Conservation (phyloP, 306 rosid species). For the Psophocarpus tetragonolobus region DNA sequence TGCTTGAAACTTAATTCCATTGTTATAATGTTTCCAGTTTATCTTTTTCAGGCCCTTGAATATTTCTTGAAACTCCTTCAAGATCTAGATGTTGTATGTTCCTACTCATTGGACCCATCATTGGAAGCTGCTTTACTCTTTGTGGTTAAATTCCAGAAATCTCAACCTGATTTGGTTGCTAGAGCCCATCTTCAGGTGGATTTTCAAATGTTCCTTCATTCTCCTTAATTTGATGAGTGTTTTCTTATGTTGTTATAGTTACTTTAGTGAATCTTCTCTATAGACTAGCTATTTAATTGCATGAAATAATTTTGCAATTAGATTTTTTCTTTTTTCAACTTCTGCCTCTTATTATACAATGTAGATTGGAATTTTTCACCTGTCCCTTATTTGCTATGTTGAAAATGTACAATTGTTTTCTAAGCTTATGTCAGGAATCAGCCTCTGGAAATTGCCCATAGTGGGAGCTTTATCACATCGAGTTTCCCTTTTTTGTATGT, state of each 20-base stretch:
- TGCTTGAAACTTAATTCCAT: neutral
- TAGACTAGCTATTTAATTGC: neutral
- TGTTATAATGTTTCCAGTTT: conserved; percentile 31
- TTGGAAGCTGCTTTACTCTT: conserved; percentile 77
- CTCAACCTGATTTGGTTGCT: conserved; percentile 90
- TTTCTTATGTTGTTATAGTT: conserved; percentile 1
- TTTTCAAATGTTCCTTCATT: conserved; percentile 27
- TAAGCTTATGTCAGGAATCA: conserved; percentile 7
- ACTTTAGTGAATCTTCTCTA: neutral
- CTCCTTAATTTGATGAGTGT: conserved; percentile 12
- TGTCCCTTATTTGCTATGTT: neutral
- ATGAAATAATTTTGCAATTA: conserved; percentile 6
- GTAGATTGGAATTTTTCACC: neutral
- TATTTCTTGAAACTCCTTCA: conserved; percentile 84
- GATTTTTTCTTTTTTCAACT: conserved; percentile 15
- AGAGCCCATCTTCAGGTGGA: conserved; percentile 96
- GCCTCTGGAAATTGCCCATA: neutral
- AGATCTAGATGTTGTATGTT: conserved; percentile 74
- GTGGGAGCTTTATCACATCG: neutral
- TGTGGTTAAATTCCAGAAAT: conserved; percentile 86
- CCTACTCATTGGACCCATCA: conserved; percentile 68
- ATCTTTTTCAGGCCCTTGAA: conserved; percentile 72
- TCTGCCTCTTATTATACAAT: neutral
- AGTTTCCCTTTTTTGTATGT: neutral
- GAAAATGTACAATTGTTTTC: conserved; percentile 11